Conservation (phyloP, 2,329 filamentous ascomycete genomes). For the Truncatella angustata region DNA sequence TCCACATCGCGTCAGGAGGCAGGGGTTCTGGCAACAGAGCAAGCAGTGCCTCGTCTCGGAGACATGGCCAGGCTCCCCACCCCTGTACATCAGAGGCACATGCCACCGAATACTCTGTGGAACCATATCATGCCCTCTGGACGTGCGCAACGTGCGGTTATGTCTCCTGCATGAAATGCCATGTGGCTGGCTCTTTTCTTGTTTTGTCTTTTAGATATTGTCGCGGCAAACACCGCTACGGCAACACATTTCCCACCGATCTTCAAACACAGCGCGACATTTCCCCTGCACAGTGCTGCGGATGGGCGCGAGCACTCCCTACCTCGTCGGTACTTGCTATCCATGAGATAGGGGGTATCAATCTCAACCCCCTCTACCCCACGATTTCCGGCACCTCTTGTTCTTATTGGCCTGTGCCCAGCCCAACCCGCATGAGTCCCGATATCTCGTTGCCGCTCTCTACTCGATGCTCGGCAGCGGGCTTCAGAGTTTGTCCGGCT, state of each 20-base stretch:
- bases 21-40: no score
- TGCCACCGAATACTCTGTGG: neutral
- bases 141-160: constrained; percentile 1
- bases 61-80: neutral
- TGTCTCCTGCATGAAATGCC: constrained; percentile 5
- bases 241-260: neutral
- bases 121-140: neutral
- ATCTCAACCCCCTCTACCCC: neutral
- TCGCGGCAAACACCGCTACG: neutral
- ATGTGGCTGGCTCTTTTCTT: neutral
- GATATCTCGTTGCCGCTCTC: neutral
- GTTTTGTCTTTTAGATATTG: neutral
- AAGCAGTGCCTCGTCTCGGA: neutral
- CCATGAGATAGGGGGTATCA: no score
- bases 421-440: no score
- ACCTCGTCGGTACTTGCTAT: neutral
- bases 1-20: no score
- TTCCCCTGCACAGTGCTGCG: no score
- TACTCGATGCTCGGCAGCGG: neutral
- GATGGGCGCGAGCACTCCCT: no score
- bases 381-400: neutral
- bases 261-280: neutral
- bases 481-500: constrained; percentile 9
- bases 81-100: neutral
- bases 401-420: neutral